A percentile compares a stretch with the other conserved stretches of the same genome.
Conservation (phyloP, 2,329 filamentous ascomycete genomes). For the Ciborinia camelliae region DNA sequence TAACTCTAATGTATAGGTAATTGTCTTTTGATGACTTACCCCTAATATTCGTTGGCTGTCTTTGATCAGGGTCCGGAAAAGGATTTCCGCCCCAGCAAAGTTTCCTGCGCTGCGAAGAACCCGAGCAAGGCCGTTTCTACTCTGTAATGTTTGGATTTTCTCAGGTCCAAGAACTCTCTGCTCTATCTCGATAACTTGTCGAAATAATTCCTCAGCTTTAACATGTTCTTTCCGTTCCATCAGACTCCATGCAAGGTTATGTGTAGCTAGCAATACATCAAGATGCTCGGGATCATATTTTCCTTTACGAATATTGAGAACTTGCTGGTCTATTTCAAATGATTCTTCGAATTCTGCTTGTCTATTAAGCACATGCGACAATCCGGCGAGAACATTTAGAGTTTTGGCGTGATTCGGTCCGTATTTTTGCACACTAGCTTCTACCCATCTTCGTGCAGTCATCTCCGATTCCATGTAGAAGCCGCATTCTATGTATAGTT, state of each 20-base stretch:
- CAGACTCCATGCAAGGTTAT: constrained; percentile 10
- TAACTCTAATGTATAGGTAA: accelerated
- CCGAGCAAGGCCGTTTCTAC: background rate
- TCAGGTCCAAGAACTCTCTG: constrained; percentile 5
- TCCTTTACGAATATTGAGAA: background rate
- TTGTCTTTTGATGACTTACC: accelerated
- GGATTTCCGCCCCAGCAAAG: background rate
- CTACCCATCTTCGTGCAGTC: no score
- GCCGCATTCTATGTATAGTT: background rate
- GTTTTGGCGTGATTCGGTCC: background rate
- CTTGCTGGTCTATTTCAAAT: background rate
- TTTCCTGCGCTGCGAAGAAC: background rate
- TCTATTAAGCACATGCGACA: accelerated
- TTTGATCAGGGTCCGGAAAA: background rate
- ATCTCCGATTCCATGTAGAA: background rate
- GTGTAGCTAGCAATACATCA: background rate
- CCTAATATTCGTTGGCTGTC: background rate
- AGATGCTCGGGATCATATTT: background rate
- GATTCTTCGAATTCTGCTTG: background rate
- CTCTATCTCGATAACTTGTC: background rate
- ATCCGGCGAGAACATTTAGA: accelerated
- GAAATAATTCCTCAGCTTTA: constrained; percentile 14
- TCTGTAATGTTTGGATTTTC: accelerated
- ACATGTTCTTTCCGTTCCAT: background rate
- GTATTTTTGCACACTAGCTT: accelerated